Conservation (phyloP, 805 yeast species). For the Metschnikowia dekortorum region DNA sequence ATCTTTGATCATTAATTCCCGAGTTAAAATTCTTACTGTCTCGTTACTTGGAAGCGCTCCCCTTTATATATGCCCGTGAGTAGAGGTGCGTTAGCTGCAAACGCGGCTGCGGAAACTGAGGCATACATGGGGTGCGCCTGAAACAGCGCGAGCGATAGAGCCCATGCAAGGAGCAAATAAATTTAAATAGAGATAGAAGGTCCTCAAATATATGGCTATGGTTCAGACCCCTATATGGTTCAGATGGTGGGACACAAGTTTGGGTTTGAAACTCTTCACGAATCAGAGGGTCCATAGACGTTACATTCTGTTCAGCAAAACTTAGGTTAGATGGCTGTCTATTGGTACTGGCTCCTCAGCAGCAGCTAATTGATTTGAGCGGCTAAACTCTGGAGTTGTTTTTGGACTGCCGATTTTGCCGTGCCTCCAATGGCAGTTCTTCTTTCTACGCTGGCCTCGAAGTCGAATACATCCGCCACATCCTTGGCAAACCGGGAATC, state of each 20-base stretch:
- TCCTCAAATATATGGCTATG: neutral
- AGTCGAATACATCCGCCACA: constrained; percentile 80
- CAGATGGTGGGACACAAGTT: no score
- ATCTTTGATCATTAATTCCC: neutral
- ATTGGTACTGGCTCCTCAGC: neutral
- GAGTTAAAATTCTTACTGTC: no score
- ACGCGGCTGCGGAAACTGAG: neutral
- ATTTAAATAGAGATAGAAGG: neutral
- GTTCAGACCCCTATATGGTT: neutral
- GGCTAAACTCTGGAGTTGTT: constrained; percentile 52
- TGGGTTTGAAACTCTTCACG: no score
- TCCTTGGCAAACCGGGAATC: constrained; percentile 79
- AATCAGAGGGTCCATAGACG: no score
- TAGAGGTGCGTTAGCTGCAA: constrained; percentile 1
- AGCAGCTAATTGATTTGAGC: constrained; percentile 13
- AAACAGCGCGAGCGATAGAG: neutral
- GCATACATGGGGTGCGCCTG: neutral
- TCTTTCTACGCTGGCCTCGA: constrained; percentile 93
- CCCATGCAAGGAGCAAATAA: neutral
- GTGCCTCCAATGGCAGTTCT: constrained; percentile 97
- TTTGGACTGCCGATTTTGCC: constrained; percentile 81
- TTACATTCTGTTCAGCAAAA: no score
- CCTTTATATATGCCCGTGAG: neutral
- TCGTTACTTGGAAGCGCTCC: neutral
- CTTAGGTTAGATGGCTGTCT: no score